Conservation (phyloP, 2,329 filamentous ascomycete species). For the Fusarium poae region DNA sequence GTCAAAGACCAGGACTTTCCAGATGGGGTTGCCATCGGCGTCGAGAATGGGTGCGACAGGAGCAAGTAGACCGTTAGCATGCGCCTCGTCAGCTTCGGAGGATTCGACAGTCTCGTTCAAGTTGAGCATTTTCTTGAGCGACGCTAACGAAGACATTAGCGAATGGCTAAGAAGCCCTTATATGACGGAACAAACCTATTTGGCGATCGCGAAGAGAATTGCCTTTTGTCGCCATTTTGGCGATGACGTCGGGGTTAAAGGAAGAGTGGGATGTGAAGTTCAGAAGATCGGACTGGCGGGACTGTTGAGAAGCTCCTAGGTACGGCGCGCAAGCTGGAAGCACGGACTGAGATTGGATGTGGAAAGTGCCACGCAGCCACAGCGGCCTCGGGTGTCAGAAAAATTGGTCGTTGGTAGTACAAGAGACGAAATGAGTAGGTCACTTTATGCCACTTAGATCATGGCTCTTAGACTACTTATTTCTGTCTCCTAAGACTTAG, state of each 20-base stretch:
- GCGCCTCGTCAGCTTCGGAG: slow-evolving; percentile 72
- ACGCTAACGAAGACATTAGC: slow-evolving; percentile 66
- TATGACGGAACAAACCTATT: slow-evolving; percentile 55
- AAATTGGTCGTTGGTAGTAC: too few species aligned
- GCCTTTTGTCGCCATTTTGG: slow-evolving; percentile 61
- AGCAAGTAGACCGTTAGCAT: slow-evolving; percentile 73
- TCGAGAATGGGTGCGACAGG: slow-evolving; percentile 85
- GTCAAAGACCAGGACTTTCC: slow-evolving; percentile 98
- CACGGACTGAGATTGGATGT: slow-evolving; percentile 49
- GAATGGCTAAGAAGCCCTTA: background rate
- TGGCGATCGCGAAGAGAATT: slow-evolving; percentile 65
- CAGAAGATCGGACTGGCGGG: slow-evolving; percentile 8
- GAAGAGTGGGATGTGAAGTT: slow-evolving; percentile 44
- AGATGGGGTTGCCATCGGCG: slow-evolving; percentile 90
- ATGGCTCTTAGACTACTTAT: too few species aligned
- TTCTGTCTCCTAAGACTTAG: too few species aligned
- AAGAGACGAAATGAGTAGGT: too few species aligned
- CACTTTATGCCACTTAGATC: too few species aligned
- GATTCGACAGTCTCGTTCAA: slow-evolving; percentile 80
- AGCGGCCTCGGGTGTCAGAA: too few species aligned
- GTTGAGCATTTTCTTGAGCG: slow-evolving; percentile 95
- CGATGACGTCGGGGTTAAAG: slow-evolving; percentile 46
- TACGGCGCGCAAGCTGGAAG: slow-evolving; percentile 41
- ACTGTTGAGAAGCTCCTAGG: slow-evolving; percentile 42
- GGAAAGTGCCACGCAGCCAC: slow-evolving; percentile 29